Evolutionary conservation across 768 basidiomycete species (phyloP).

Genomic region (Dacryopinax primogenitus): DNA sequence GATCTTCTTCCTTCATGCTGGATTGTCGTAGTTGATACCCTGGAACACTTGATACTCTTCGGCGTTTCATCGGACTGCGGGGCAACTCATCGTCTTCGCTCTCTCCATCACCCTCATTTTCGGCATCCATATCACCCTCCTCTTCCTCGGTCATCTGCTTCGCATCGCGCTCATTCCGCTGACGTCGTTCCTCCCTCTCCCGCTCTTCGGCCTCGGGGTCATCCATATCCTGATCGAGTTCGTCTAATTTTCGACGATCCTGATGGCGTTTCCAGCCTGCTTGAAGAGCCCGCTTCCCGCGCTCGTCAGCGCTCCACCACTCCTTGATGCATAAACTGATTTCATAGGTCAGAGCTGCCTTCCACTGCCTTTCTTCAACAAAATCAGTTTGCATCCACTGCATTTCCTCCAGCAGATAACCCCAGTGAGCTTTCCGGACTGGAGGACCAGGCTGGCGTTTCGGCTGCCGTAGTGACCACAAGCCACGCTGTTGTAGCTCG

Average conservation of each 20-base stretch:
- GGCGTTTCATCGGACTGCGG: not conserved
- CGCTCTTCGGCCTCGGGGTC: not conserved
- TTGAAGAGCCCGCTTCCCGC: slow-evolving; percentile 44
- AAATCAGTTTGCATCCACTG: slow-evolving; percentile 97
- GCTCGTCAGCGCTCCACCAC: slow-evolving; percentile 67
- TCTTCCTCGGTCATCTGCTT: not conserved
- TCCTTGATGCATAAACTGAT: slow-evolving; percentile 70
- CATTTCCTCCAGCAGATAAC: slow-evolving; percentile 94
- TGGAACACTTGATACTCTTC: not conserved
- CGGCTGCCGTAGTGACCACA: slow-evolving; percentile 90
- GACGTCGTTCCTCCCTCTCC: not conserved
- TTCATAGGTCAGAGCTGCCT: slow-evolving; percentile 68
- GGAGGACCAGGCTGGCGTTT: slow-evolving; percentile 81
- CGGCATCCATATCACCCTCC: not conserved
- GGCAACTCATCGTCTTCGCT: not conserved
- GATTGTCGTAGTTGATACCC: slow-evolving; percentile 13
- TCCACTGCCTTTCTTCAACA: slow-evolving; percentile 88
- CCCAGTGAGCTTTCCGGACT: slow-evolving; percentile 80
- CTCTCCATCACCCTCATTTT: slow-evolving; percentile 7
- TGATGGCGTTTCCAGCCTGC: slow-evolving; percentile 5
- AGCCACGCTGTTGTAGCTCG: slow-evolving; percentile 56
- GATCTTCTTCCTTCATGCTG: slow-evolving; percentile 25
- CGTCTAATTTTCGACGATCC: slow-evolving; percentile 6
- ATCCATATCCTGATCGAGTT: not conserved
- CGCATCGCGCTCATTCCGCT: not conserved